Conservation (phyloP, 345 rosid genomes). For the Ceriops zippeliana region DNA sequence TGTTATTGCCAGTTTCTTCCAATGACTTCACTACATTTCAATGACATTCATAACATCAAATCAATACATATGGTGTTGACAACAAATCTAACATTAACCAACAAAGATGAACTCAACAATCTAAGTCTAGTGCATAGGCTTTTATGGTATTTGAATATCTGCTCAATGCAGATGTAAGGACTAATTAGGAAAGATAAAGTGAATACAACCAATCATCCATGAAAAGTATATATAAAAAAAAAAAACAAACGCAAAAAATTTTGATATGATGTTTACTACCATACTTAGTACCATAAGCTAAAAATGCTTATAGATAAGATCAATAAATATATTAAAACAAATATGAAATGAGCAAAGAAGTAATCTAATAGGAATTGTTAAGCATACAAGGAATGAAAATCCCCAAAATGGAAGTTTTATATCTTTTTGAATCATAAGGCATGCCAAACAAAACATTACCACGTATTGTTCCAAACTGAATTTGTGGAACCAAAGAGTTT, state of each 20-base stretch:
- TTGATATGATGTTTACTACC: neutral
- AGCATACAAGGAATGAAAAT: neutral
- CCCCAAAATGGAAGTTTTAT: neutral
- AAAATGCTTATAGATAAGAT: neutral
- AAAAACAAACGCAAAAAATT: neutral
- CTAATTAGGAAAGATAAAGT: no score
- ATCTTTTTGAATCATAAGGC: no score
- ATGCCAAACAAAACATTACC: neutral
- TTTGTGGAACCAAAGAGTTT: constrained; percentile 74
- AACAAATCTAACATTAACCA: no score
- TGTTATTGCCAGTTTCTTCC: no score
- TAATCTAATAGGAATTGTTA: neutral
- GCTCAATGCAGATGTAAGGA: no score
- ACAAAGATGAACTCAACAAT: no score
- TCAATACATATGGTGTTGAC: no score
- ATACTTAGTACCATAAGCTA: neutral
- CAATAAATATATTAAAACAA: neutral
- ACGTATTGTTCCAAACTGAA: constrained; percentile 63
- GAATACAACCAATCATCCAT: no score
- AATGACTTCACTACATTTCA: no score
- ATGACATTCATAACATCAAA: no score
- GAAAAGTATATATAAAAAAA: neutral
- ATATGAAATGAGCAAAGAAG: neutral
- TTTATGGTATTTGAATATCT: no score
- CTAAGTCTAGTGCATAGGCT: no score